These are phyloP conservation scores for Cyberlindnera americana DNA, from an alignment of 805 yeast species.

Conservation along the genomic window DNA sequence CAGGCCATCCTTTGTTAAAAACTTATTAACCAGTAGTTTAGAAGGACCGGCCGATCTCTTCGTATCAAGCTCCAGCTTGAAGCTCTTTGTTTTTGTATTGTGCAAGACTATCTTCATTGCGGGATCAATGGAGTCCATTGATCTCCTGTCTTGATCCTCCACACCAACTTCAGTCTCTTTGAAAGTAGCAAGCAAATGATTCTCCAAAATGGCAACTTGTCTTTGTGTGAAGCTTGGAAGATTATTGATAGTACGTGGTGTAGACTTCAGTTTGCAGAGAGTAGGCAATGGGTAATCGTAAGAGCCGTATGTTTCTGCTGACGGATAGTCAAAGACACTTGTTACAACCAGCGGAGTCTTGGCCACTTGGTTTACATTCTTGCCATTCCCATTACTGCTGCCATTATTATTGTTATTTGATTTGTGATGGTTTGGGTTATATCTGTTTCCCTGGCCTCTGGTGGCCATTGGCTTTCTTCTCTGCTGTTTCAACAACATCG, in stretches of 20 bases:
- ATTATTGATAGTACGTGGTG: constrained; percentile 11
- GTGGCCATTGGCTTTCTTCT: constrained; percentile 10
- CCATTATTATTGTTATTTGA: constrained; percentile 5
- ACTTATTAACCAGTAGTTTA: constrained; percentile 9
- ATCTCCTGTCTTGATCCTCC: not conserved
- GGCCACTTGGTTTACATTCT: too few relatives aligned
- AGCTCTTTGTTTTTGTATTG: constrained; percentile 7
- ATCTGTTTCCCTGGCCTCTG: constrained; percentile 2
- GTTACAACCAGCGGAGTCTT: constrained; percentile 6
- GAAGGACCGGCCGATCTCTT: too few relatives aligned
- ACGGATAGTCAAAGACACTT: constrained; percentile 15
- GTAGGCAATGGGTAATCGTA: constrained; percentile 19
- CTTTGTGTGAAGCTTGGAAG: constrained; percentile 16
- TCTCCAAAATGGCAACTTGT: constrained; percentile 14
- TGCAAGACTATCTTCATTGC: constrained; percentile 9
- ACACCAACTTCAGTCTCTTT: constrained; percentile 6
- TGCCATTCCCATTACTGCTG: too few relatives aligned
- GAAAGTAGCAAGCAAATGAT: constrained; percentile 13
- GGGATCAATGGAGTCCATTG: constrained; percentile 12
- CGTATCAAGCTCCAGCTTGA: constrained; percentile 3
- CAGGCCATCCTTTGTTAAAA: constrained; percentile 10
- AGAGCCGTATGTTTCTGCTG: constrained; percentile 11
- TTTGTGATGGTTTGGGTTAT: constrained; percentile 1
- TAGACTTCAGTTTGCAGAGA: not conserved
- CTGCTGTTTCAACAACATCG: constrained; percentile 6